A percentile compares a stretch with the other conserved stretches of the same genome.
Conservation (phyloP, 495 filamentous ascomycete species). For the Letharia columbiana region DNA sequence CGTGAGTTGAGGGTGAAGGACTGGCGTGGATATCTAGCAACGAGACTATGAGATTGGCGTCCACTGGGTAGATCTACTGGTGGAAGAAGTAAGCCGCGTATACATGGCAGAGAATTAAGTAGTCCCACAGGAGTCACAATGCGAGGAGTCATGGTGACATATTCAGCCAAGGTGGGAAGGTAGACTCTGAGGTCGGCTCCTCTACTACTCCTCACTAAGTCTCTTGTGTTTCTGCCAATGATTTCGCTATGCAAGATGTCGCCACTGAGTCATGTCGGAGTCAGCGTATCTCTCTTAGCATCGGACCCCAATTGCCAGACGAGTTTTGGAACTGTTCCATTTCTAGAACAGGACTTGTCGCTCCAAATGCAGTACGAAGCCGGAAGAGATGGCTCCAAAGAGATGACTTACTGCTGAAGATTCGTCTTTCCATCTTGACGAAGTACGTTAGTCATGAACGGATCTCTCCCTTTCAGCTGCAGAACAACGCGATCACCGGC, state of each 20-base stretch:
- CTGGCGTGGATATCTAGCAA: slow-evolving; percentile 63
- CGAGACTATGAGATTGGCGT: slow-evolving; percentile 62
- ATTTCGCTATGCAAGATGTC: slow-evolving; percentile 49
- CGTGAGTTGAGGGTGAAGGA: slow-evolving; percentile 18
- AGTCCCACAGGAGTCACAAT: slow-evolving; percentile 58
- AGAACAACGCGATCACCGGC: slow-evolving; percentile 54
- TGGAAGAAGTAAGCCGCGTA: not conserved
- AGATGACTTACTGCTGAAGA: slow-evolving; percentile 28
- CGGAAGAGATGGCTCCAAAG: not conserved
- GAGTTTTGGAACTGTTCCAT: not conserved
- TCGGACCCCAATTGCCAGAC: not conserved
- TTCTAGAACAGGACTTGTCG: not conserved
- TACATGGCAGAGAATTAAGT: not conserved
- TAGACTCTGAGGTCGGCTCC: slow-evolving; percentile 45
- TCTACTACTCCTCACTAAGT: slow-evolving; percentile 45
- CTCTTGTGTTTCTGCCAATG: slow-evolving; percentile 52
- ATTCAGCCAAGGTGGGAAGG: slow-evolving; percentile 61
- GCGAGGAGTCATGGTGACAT: slow-evolving; percentile 53
- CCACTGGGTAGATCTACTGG: slow-evolving; percentile 61
- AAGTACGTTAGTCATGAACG: slow-evolving; percentile 45
- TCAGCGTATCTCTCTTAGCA: not conserved
- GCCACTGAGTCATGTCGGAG: slow-evolving; percentile 28
- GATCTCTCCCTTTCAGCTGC: slow-evolving; percentile 36
- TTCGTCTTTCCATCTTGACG: slow-evolving; percentile 37
- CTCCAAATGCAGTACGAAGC: not conserved